Percentiles rank a stretch among this genome's conserved stretches.
phyloP scores from a whole-genome alignment of 257 asterid genomes.

The Osmanthus fragrans region DNA sequence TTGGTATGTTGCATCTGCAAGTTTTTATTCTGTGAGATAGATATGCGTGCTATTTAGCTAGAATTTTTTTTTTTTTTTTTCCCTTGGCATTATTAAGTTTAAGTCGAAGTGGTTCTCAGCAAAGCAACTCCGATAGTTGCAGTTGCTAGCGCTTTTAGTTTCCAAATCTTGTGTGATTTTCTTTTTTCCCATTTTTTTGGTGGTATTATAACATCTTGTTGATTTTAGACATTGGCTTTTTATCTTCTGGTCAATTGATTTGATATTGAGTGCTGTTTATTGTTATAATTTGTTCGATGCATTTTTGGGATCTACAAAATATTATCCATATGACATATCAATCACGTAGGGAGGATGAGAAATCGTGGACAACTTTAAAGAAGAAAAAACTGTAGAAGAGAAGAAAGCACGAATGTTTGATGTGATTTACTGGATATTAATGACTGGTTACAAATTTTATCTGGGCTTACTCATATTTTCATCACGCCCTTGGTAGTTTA shows the following conservation, averaged over 20 bases:
- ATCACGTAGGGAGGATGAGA: not conserved
- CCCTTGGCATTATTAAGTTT: slow-evolving; percentile 33
- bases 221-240: slow-evolving; percentile 35
- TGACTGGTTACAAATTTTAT: no score
- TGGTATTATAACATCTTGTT: slow-evolving; percentile 22
- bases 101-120: slow-evolving; percentile 30
- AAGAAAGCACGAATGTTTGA: not conserved
- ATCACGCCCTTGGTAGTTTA: not conserved
- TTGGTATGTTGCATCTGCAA: slow-evolving; percentile 43
- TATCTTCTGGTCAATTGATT: slow-evolving; percentile 28
- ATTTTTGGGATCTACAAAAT: not conserved
- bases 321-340: not conserved
- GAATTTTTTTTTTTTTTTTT: slow-evolving; percentile 28
- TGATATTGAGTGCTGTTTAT: slow-evolving; percentile 36
- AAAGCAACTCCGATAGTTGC: slow-evolving; percentile 26
- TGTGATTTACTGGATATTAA: not conserved
- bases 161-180: slow-evolving; percentile 38
- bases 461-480: not conserved
- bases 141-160: slow-evolving; percentile 25
- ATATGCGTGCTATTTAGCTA: slow-evolving; percentile 2
- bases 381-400: not conserved
- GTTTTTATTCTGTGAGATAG: not conserved
- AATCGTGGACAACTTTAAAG: not conserved
- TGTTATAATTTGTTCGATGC: not conserved
- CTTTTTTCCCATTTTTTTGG: slow-evolving; percentile 18